Percentiles rank a stretch among this genome's conserved stretches.
Conservation (phyloP, 1,284 basidiomycete genomes). For the Gomphus bonarii region DNA sequence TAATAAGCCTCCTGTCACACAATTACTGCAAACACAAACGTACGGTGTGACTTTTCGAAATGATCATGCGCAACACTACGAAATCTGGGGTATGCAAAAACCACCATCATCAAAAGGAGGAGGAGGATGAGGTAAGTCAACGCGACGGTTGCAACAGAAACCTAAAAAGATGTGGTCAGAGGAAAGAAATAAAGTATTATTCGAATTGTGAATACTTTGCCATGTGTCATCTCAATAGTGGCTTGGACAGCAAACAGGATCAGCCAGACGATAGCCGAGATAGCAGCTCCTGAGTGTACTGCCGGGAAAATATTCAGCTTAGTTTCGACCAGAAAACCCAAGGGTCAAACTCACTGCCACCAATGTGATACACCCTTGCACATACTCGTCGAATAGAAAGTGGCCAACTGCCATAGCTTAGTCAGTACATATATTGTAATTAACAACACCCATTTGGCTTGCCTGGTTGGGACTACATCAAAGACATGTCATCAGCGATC, state of each 20-base stretch:
- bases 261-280: slow-evolving; percentile 45
- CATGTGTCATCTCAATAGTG: slow-evolving; percentile 35
- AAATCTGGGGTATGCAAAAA: slow-evolving; percentile 41
- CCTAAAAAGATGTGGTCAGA: slow-evolving; percentile 18
- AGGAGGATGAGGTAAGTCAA: slow-evolving; percentile 42
- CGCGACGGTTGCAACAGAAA: slow-evolving; percentile 38
- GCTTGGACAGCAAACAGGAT: slow-evolving; percentile 41
- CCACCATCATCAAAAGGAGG: slow-evolving; percentile 36
- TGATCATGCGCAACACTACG: slow-evolving; percentile 37
- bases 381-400: slow-evolving; percentile 39
- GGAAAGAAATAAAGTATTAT: not conserved
- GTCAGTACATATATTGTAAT: not conserved
- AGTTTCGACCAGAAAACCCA: not conserved
- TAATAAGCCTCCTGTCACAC: not conserved
- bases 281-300: slow-evolving; percentile 48
- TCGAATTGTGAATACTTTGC: slow-evolving; percentile 24
- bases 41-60: slow-evolving; percentile 43
- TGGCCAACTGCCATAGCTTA: slow-evolving; percentile 32
- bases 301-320: not conserved
- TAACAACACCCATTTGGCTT: not conserved
- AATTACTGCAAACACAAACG: not conserved
- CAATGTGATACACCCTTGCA: slow-evolving; percentile 48
- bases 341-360: slow-evolving; percentile 27
- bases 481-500: not conserved
- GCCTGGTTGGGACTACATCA: slow-evolving; percentile 8